A percentile compares a stretch with the other conserved stretches of the same genome.
Conservation (phyloP, 1,139 yeast species). For the Arxiozyma telluris region DNA sequence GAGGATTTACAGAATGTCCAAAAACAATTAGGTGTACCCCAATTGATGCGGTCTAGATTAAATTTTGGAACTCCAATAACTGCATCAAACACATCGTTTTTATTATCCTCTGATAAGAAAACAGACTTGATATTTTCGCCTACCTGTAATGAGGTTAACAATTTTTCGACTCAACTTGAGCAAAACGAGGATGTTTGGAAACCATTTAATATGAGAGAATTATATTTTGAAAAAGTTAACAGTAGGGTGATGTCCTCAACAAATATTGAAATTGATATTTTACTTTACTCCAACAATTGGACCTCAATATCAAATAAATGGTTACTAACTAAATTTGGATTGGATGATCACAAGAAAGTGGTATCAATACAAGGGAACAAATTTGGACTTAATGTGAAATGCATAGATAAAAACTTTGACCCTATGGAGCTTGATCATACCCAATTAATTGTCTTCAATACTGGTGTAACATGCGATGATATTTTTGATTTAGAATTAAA, state of each 20-base stretch:
- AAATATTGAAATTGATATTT: conserved; percentile 11
- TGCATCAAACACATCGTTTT: conserved; percentile 11
- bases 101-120: conserved; percentile 10
- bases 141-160: conserved; percentile 21
- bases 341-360: conserved; percentile 5
- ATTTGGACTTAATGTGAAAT: conserved; percentile 9
- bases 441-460: conserved; percentile 32
- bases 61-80: conserved; percentile 12
- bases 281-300: conserved; percentile 23
- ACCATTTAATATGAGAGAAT: conserved; percentile 16
- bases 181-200: conserved; percentile 21
- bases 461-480: conserved; percentile 30
- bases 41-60: conserved; percentile 19
- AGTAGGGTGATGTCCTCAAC: conserved; percentile 11
- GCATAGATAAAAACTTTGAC: conserved; percentile 14
- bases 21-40: conserved; percentile 32
- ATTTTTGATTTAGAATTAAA: conserved; percentile 30
- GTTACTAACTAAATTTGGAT: conserved; percentile 24
- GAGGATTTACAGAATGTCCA: conserved; percentile 37
- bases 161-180: conserved; percentile 22
- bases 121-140: conserved; percentile 20
- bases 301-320: conserved; percentile 21
- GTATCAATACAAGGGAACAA: conserved; percentile 1
- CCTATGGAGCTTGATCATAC: conserved; percentile 20
- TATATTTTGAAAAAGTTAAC: conserved; percentile 15